Percentiles rank a stretch among this genome's conserved stretches.
Conservation (phyloP, 306 rosid genomes). For the Rosa multiflora region DNA sequence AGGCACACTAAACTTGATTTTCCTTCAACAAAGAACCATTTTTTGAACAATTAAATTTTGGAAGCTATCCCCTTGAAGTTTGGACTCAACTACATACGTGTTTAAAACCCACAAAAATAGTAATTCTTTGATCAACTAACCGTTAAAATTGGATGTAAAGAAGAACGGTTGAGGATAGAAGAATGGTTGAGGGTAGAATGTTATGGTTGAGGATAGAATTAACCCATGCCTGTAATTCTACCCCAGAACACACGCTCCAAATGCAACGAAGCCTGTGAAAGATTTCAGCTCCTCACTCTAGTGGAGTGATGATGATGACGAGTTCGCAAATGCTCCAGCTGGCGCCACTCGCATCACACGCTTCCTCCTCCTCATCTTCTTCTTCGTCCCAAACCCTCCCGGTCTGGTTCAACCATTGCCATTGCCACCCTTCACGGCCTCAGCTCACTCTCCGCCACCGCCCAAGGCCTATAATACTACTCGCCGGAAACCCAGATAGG, state of each 20-base stretch:
- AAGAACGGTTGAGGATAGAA: not conserved
- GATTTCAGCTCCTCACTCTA: conserved; percentile 1
- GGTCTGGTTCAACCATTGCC: not conserved
- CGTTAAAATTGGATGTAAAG: not conserved
- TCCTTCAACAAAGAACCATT: too few relatives aligned
- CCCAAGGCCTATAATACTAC: not conserved
- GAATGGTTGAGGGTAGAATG: too few relatives aligned
- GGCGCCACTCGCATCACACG: conserved; percentile 22
- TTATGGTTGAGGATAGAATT: too few relatives aligned
- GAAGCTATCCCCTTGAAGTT: not conserved
- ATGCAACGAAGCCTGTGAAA: not conserved
- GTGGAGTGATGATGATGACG: conserved; percentile 10
- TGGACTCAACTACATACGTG: not conserved
- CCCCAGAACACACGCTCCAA: not conserved
- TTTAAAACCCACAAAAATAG: not conserved
- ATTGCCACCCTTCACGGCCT: conserved; percentile 24
- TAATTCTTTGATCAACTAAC: not conserved
- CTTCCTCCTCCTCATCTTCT: conserved; percentile 25
- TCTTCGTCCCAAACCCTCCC: conserved; percentile 13
- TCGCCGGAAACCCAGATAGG: not conserved
- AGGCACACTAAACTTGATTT: too few relatives aligned
- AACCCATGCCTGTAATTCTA: not conserved
- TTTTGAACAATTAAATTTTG: not conserved
- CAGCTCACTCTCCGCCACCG: conserved; percentile 28
- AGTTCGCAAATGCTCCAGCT: conserved; percentile 25